Evolutionary conservation across 2,329 filamentous ascomycete species (phyloP).

Genomic region (Sporothrix globosa): DNA sequence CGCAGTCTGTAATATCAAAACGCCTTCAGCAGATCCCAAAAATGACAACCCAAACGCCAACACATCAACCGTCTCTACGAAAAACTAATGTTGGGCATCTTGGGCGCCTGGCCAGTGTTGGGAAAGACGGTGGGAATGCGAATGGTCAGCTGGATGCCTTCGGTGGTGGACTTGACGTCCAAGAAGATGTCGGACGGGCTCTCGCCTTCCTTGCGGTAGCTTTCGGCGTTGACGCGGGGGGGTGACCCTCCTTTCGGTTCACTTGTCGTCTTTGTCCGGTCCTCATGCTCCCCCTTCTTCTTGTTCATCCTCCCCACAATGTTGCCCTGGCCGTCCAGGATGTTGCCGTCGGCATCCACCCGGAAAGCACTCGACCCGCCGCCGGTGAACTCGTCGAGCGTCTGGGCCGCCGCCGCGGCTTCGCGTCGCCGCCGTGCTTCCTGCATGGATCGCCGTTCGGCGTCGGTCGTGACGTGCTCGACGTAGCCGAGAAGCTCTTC

Average conservation of each 20-base stretch:
- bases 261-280: constrained; percentile 43
- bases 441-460: not conserved
- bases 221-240: constrained; percentile 40
- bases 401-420: constrained; percentile 24
- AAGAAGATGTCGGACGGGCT: constrained; percentile 59
- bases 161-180: constrained; percentile 61
- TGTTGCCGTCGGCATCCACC: constrained; percentile 52
- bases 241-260: constrained; percentile 38
- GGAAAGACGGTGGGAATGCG: constrained; percentile 61
- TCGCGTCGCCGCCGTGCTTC: not conserved
- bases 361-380: constrained; percentile 44
- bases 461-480: constrained; percentile 43
- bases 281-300: too few relatives aligned
- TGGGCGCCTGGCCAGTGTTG: constrained; percentile 40
- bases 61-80: not conserved
- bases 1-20: too few relatives aligned
- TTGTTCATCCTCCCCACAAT: constrained; percentile 53
- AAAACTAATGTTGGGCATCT: constrained; percentile 36
- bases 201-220: constrained; percentile 47
- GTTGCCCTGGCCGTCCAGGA: constrained; percentile 50
- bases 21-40: too few relatives aligned
- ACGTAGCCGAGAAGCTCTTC: constrained; percentile 51
- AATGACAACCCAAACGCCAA: too few relatives aligned
- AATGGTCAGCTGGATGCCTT: constrained; percentile 61
- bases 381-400: constrained; percentile 44